phyloP scores from a whole-genome alignment of 371 early-diverging fungal genomes.

The Syncephalastrum racemosum region DNA sequence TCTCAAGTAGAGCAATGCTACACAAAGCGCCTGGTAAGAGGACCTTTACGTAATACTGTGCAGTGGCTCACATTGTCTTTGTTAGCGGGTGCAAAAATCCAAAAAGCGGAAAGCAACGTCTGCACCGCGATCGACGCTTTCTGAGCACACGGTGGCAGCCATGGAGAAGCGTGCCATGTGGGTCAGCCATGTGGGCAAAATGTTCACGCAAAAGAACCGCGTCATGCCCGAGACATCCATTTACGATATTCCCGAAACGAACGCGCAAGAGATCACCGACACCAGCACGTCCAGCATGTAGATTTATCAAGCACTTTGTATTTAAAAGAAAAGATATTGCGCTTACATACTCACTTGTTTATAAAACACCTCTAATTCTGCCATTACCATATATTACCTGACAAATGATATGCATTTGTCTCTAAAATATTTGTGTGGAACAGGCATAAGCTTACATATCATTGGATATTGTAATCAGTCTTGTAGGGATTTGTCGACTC shows the following conservation, averaged over 20 bases:
- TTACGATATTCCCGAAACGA: constrained; percentile 28
- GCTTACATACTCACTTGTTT: too few species aligned
- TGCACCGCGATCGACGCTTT: constrained; percentile 51
- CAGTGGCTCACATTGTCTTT: constrained; percentile 2
- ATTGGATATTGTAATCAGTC: too few species aligned
- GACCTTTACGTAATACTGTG: neutral
- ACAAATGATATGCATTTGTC: too few species aligned
- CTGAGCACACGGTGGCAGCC: constrained; percentile 48
- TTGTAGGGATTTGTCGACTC: too few species aligned
- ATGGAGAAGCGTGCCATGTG: constrained; percentile 53
- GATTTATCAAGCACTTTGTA: too few species aligned
- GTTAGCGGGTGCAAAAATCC: constrained; percentile 66
- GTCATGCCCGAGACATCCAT: constrained; percentile 66
- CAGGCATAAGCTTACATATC: too few species aligned
- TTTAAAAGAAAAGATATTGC: too few species aligned
- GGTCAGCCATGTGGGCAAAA: constrained; percentile 37
- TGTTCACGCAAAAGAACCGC: constrained; percentile 72
- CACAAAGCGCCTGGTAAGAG: constrained; percentile 77
- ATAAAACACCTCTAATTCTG: too few species aligned
- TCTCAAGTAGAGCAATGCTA: constrained; percentile 85
- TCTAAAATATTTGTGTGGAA: too few species aligned
- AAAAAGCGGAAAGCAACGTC: constrained; percentile 68
- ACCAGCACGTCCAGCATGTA: too few species aligned
- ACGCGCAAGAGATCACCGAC: too few species aligned
- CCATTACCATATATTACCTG: too few species aligned